Evolutionary conservation across 768 basidiomycete genomes (phyloP).

Genomic region (Amyloporia xantha): DNA sequence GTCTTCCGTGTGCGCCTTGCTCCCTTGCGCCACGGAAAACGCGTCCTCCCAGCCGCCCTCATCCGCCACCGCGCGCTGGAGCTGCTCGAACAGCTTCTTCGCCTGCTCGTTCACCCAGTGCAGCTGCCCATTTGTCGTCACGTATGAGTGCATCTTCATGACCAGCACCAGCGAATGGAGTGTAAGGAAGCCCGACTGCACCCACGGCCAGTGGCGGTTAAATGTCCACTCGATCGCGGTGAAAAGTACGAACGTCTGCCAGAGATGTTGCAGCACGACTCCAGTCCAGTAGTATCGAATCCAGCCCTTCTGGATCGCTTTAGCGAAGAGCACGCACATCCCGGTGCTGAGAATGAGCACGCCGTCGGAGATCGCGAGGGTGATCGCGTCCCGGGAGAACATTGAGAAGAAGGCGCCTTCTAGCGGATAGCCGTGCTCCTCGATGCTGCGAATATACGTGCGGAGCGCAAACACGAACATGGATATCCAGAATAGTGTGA

Average conservation of each 20-base stretch:
- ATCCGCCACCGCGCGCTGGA: slow-evolving; percentile 40
- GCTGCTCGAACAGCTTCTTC: slow-evolving; percentile 33
- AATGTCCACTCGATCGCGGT: slow-evolving; percentile 86
- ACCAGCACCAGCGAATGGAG: slow-evolving; percentile 85
- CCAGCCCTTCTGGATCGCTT: slow-evolving; percentile 70
- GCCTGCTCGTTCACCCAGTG: slow-evolving; percentile 46
- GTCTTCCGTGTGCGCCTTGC: slow-evolving; percentile 12
- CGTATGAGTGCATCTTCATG: slow-evolving; percentile 97
- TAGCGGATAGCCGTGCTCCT: slow-evolving; percentile 71
- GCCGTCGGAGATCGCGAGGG: slow-evolving; percentile 78
- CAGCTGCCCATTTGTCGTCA: slow-evolving; percentile 81
- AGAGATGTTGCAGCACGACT: slow-evolving; percentile 68
- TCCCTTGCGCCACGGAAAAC: slow-evolving; percentile 39
- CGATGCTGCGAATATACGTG: slow-evolving; percentile 71
- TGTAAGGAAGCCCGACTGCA: slow-evolving; percentile 87
- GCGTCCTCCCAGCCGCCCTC: slow-evolving; percentile 69
- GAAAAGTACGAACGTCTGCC: slow-evolving; percentile 70
- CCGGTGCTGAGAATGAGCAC: slow-evolving; percentile 72
- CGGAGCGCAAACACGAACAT: slow-evolving; percentile 77
- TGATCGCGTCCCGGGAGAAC: slow-evolving; percentile 81
- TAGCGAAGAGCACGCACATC: slow-evolving; percentile 79
- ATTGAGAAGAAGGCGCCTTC: slow-evolving; percentile 77
- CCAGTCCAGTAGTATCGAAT: slow-evolving; percentile 77
- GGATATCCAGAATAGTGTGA: slow-evolving; percentile 89
- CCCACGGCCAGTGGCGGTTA: slow-evolving; percentile 96